Percentiles rank a stretch among this genome's conserved stretches.
phyloP scores from a whole-genome alignment of 2,329 filamentous ascomycete species.

The Sordariomycetes sp. region DNA sequence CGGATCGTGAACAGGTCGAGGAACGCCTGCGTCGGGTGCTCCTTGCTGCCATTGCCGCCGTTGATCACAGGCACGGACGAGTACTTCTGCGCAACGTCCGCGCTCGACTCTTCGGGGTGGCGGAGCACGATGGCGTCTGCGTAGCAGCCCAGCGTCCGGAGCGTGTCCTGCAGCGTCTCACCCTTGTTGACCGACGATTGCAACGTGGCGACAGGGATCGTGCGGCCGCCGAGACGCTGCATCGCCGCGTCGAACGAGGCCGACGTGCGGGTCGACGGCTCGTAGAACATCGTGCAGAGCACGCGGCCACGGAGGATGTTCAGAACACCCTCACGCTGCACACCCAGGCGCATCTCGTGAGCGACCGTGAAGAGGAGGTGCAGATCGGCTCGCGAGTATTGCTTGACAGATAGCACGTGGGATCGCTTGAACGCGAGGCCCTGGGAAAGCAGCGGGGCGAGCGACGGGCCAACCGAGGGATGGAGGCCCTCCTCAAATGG shows the following conservation, averaged over 20 bases:
- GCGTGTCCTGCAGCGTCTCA: conserved; percentile 84
- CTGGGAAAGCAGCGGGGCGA: conserved; percentile 63
- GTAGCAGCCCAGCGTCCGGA: conserved; percentile 90
- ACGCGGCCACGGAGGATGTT: conserved; percentile 79
- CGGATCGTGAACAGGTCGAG: conserved; percentile 97
- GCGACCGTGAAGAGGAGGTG: conserved; percentile 93
- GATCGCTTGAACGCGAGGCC: conserved; percentile 78
- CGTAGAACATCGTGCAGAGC: conserved; percentile 90
- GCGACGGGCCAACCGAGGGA: conserved; percentile 30
- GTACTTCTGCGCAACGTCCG: conserved; percentile 75
- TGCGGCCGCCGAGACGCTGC: conserved; percentile 90
- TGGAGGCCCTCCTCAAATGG: conserved; percentile 21
- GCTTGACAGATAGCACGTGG: conserved; percentile 83
- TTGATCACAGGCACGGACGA: conserved; percentile 92
- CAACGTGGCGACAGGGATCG: conserved; percentile 69
- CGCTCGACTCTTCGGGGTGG: conserved; percentile 74
- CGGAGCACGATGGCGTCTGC: conserved; percentile 92
- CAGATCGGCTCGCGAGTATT: conserved; percentile 79
- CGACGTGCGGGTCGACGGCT: conserved; percentile 92
- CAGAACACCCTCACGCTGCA: conserved; percentile 83
- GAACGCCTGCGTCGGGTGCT: conserved; percentile 97
- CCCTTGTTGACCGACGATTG: conserved; percentile 90
- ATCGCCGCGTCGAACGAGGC: conserved; percentile 96
- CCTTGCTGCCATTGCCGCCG: conserved; percentile 87
- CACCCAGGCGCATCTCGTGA: conserved; percentile 92